A percentile compares a stretch with the other conserved stretches of the same genome.
phyloP scores from a whole-genome alignment of 345 rosid species.

The Populus ilicifolia region DNA sequence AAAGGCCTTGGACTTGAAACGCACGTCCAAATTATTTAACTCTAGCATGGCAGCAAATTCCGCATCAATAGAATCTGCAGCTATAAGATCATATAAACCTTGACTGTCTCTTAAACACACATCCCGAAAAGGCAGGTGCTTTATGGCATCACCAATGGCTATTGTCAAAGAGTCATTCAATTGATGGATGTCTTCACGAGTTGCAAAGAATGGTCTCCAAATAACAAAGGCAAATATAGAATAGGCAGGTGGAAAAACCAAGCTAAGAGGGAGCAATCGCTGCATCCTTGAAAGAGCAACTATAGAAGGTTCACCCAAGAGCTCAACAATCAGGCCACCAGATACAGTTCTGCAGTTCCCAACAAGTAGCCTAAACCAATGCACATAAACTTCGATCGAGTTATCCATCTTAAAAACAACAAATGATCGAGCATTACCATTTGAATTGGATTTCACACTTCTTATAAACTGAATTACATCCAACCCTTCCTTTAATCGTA shows the following conservation, averaged over 20 bases:
- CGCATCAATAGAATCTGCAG: conserved; percentile 77
- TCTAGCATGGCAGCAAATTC: conserved; percentile 76
- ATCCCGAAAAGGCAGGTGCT: conserved; percentile 85
- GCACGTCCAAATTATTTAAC: conserved; percentile 64
- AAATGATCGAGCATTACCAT: conserved; percentile 69
- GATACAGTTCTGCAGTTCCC: conserved; percentile 86
- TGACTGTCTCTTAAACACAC: conserved; percentile 81
- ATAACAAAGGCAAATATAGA: conserved; percentile 71
- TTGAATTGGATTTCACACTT: conserved; percentile 64
- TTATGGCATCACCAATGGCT: conserved; percentile 78
- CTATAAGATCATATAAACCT: conserved; percentile 78
- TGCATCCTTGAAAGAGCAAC: conserved; percentile 96
- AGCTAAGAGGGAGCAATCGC: conserved; percentile 70
- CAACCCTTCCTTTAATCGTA: conserved; percentile 78
- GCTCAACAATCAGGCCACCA: conserved; percentile 84
- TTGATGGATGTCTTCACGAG: conserved; percentile 77
- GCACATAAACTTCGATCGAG: conserved; percentile 67
- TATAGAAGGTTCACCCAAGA: conserved; percentile 80
- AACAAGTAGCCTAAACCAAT: conserved; percentile 88
- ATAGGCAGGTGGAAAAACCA: conserved; percentile 93
- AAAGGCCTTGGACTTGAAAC: conserved; percentile 62
- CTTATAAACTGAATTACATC: conserved; percentile 82
- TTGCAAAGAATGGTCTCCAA: conserved; percentile 70
- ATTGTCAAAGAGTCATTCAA: conserved; percentile 64
- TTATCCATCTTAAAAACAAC: conserved; percentile 62